These are phyloP conservation scores for Aspergillus versicolor DNA, from an alignment of 2,329 filamentous ascomycete genomes.

Conservation along the genomic window DNA sequence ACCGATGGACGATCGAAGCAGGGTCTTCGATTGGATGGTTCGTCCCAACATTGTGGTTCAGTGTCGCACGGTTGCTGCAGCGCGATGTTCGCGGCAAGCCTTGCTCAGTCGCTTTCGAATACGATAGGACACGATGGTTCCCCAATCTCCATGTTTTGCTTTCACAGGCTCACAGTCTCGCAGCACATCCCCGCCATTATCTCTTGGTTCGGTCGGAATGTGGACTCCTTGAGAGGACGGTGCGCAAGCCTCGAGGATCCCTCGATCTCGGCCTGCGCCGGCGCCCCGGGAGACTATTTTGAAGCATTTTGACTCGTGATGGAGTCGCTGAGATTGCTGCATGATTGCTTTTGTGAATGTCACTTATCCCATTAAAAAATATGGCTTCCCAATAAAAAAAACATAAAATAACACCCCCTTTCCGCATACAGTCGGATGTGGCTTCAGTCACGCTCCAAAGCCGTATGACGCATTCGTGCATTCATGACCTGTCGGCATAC, in stretches of 20 bases:
- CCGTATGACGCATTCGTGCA: background rate
- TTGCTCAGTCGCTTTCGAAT: background rate
- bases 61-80: slow-evolving; percentile 15
- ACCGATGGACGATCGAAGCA: background rate
- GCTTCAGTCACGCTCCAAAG: background rate
- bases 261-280: background rate
- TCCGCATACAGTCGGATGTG: background rate
- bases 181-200: background rate
- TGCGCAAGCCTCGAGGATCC: background rate
- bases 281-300: background rate
- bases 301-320: background rate
- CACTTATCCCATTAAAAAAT: background rate
- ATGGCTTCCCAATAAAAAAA: background rate
- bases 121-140: background rate
- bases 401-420: background rate
- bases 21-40: slow-evolving; percentile 13
- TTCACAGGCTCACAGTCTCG: background rate
- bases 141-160: background rate
- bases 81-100: background rate
- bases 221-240: background rate
- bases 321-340: background rate
- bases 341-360: slow-evolving; percentile 5
- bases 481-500: background rate
- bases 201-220: background rate
- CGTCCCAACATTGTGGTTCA: slow-evolving; percentile 17